Evolutionary conservation across 306 rosid genomes (phyloP).

Genomic region (Dryas octopetala): DNA sequence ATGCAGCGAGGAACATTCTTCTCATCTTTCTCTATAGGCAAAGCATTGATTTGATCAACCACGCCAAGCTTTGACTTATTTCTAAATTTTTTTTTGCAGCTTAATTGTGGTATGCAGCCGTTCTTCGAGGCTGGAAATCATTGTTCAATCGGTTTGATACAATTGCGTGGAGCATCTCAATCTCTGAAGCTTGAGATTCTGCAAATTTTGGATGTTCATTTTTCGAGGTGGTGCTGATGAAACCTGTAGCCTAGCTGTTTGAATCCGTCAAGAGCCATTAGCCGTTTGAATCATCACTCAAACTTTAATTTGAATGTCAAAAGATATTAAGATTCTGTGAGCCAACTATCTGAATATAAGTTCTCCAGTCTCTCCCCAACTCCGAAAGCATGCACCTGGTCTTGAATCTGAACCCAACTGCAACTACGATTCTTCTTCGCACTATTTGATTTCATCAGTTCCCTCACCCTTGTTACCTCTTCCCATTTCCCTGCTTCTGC

Average conservation of each 20-base stretch:
- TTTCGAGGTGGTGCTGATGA: constrained; percentile 52
- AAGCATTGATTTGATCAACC: constrained; percentile 19
- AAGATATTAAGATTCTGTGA: constrained; percentile 21
- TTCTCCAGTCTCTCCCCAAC: constrained; percentile 58
- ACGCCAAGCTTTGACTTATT: constrained; percentile 36
- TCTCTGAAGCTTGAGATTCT: constrained; percentile 60
- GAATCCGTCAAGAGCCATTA: constrained; percentile 17
- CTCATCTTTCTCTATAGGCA: constrained; percentile 30
- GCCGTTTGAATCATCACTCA: background rate
- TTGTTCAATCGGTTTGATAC: constrained; percentile 39
- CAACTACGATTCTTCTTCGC: constrained; percentile 72
- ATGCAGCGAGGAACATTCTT: constrained; percentile 51
- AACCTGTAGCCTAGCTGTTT: constrained; percentile 7
- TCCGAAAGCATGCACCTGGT: constrained; percentile 57
- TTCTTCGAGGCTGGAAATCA: constrained; percentile 64
- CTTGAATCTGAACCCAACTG: constrained; percentile 77
- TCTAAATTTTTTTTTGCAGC: constrained; percentile 36
- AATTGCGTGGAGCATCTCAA: constrained; percentile 58
- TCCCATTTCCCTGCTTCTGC: constrained; percentile 94
- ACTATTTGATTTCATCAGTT: constrained; percentile 72
- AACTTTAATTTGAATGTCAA: background rate
- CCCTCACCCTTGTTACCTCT: constrained; percentile 73
- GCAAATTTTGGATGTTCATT: constrained; percentile 55
- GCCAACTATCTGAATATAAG: constrained; percentile 44
- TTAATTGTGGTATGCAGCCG: constrained; percentile 53